Base-by-base conservation (phyloP, 2,329 filamentous ascomycete genomes). In the Fusarium transvaalense region DNA sequence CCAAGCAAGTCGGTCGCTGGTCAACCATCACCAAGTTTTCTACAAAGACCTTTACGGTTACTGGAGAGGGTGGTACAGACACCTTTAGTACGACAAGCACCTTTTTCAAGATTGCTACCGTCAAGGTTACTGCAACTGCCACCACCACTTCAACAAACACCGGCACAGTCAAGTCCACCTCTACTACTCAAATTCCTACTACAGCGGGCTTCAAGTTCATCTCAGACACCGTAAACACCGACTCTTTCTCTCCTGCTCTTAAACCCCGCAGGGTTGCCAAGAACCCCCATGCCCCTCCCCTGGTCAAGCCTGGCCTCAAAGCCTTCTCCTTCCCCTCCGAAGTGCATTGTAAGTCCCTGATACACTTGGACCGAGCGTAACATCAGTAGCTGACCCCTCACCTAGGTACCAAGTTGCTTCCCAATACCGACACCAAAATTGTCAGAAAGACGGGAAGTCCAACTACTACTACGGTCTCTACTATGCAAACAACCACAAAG, bases 61-160 rank as follows among this genome's bases (percentile, higher is more conserved):
- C 56, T 12, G 60, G 21, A 0, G 38, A 61, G 15, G 48, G 41
- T 1, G 56, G 14, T 2, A 55, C 56, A 6, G 60, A 55, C 4
- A 61, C 48, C 2, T 48, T 61, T 9, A 48, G 25, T 12, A 55
- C 48, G 7, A 63, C 60, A 4, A 63, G 29, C 10, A 63, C 60
- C 3, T 10, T 47, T 8, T 63, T 63, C 10, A 61, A 56, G 31
- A 23, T 61, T 4, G 60, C 47, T 9, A 62, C 59, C 10, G 41
- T 61, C 4, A 50, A 12, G 0, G 61, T 64, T 10, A 62, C 56
- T 17, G 48, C 60, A 3, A 61, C 60, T 10, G 32, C 29, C 5
- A 63, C 60, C 10, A 48, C 13, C 4, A 63, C 60, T 5, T 38
- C 25, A 2, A 63, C 48, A 15, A 52, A 62, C 12, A 64, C 50